Conservation (phyloP, 2,329 filamentous ascomycete genomes). For the Pseudogymnoascus pannorum region DNA sequence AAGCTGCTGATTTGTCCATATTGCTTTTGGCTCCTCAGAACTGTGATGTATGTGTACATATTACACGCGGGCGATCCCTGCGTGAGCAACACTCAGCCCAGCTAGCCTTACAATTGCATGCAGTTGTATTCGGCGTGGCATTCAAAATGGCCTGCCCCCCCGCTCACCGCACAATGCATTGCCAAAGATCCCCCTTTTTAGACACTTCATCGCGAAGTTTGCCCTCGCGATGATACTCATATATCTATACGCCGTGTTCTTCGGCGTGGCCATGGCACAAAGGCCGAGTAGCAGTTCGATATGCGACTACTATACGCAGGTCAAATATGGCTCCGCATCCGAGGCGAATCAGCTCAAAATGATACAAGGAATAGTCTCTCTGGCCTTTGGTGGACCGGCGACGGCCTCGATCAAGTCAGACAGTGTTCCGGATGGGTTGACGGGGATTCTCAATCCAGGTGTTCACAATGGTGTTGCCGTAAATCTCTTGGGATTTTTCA, state of each 20-base stretch:
- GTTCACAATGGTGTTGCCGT: conserved; percentile 19
- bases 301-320: conserved; percentile 28
- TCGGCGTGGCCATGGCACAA: conserved; percentile 16
- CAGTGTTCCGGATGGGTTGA: conserved; percentile 13
- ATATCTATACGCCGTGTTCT: background rate
- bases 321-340: conserved; percentile 22
- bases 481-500: conserved; percentile 27
- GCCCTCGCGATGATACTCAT: background rate
- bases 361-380: conserved; percentile 26
- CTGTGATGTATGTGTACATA: background rate
- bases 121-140: background rate
- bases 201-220: background rate
- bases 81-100: background rate
- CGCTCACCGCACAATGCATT: background rate
- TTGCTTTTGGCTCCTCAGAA: background rate
- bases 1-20: background rate
- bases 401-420: conserved; percentile 14
- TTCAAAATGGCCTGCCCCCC: background rate
- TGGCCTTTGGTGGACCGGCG: conserved; percentile 25
- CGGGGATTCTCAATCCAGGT: conserved; percentile 28
- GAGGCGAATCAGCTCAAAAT: conserved; percentile 24
- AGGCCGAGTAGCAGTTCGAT: conserved; percentile 25
- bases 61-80: background rate
- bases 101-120: background rate
- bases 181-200: background rate